Evolutionary conservation across 1,284 basidiomycete species (phyloP), one percentile per base, ranked within the genome.

Genomic region (Moniliella sp.): DNA sequence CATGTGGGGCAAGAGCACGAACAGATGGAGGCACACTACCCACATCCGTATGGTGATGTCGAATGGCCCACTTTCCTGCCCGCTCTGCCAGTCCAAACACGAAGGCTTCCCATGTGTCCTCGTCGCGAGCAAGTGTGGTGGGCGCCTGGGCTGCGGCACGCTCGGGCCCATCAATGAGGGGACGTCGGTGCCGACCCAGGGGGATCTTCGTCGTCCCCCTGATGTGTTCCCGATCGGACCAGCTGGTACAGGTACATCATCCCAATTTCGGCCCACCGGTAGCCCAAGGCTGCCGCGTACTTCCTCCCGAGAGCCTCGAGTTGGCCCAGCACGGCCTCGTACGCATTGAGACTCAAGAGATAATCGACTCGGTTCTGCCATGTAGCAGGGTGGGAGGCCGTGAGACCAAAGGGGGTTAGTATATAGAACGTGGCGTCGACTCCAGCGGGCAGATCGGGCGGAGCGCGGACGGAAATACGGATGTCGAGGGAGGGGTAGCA

Each of bases 401-500:
- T 75, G 17, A 94, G 63, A 48, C 86, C 83, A 44, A 72, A 68
- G 1, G 88, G 91, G 41, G 77, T 80, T 40, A 80, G 21, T 86
- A 72, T 52, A 86, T 81, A 34, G 63, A 30, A 12, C 12, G 15
- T 19, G 18, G 34, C 29, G 11, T 17, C 27, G 13, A 21, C 25
- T 18, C 15, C 19, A 15, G 31, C 25, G 19, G 45, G 35, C 18
- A 40, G 31, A 9, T 48, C 40, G 39, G 36, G 55, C 39, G 43
- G 39, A 0, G 49, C 43, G 0, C 46, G 45, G 2, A 69, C 70
- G 11, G 93, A 66, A 11, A 71, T 64, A 53, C 94, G 94, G 61
- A 97, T 86, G 51, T 86, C 88, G 51, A 86, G 86, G 61, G 86
- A 94, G 11, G 76, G 74, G 69, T 79, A 91, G 10, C 72, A 65